Base-by-base conservation (phyloP, 164 flowering plant species). In the Hamamelis virginiana region DNA sequence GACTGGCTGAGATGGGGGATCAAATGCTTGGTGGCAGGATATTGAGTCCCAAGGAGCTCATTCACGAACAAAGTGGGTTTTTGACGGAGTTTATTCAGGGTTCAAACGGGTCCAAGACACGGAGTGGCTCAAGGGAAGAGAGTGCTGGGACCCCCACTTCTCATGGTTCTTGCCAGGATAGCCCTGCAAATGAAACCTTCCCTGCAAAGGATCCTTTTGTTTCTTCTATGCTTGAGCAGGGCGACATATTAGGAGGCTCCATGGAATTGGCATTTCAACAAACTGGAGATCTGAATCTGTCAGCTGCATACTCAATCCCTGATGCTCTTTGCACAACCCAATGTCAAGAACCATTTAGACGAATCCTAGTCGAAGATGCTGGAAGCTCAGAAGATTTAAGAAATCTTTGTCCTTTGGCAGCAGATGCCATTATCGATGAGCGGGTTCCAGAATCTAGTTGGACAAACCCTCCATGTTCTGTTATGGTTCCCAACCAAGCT, bases 351-450 rank as follows among this genome's bases (percentile, higher is more conserved):
- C 80, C 79, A 46, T 85, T 85, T 78, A 78, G 87, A 26, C 90
- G 83, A 74, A 79, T 89, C 88, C 80, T 84, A 16, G 69, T 89
- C 18, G 92, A 86, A 75, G 96, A 94, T 67, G 82, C 90, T 1
- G 97, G 95, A 70, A 94, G 97, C 78, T 88, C 92, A 48, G 85
- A 91, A 77, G 97, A 95, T 76, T 75, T 91, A 69, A 81, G 80
- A 72, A 87, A 84, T 59, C 87, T 90, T 12, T 88, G 92, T 75
- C 80, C 80, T 63, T 61, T 83, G 23, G 76, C 65, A 1, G 80
- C 81, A 14, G 95, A 85, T 50, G 77, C 77, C 45, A 51, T 74
- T 25, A 22, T 73, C 25, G 95, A 86, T 4, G 89, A 88, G 46
- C 81, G 59, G 61, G 52, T 79, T 16, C 82, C 79, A 0, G 89